Evolutionary conservation across 2,329 filamentous ascomycete genomes (phyloP).

Genomic region (Fusarium aywerte): DNA sequence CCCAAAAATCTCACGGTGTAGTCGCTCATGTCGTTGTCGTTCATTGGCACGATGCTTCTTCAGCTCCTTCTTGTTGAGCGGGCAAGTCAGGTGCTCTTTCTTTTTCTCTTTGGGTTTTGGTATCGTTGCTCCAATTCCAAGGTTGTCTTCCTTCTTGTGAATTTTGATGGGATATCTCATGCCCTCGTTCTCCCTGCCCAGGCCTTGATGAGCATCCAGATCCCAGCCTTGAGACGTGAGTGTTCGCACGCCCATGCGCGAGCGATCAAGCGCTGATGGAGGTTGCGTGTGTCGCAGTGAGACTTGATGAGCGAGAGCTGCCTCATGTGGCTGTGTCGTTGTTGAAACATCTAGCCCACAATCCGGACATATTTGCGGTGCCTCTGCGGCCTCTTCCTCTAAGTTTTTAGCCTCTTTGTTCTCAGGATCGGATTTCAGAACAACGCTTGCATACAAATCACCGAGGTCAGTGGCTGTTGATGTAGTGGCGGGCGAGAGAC

Average conservation of each 20-base stretch:
- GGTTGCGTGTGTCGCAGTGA: slow-evolving; percentile 75
- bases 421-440: slow-evolving; percentile 57
- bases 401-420: slow-evolving; percentile 1
- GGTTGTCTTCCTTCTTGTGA: slow-evolving; percentile 75
- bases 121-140: slow-evolving; percentile 73
- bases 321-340: slow-evolving; percentile 60
- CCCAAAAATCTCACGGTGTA: slow-evolving; percentile 78
- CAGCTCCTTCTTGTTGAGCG: slow-evolving; percentile 76
- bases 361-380: slow-evolving; percentile 47
- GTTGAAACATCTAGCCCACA: slow-evolving; percentile 52
- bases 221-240: slow-evolving; percentile 78
- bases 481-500: slow-evolving; percentile 32
- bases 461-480: slow-evolving; percentile 48
- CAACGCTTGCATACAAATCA: slow-evolving; percentile 74
- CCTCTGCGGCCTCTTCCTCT: slow-evolving; percentile 37
- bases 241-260: slow-evolving; percentile 74
- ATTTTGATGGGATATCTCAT: slow-evolving; percentile 80
- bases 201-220: slow-evolving; percentile 74
- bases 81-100: slow-evolving; percentile 58
- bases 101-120: slow-evolving; percentile 56
- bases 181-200: slow-evolving; percentile 78
- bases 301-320: slow-evolving; percentile 76
- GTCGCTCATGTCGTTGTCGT: slow-evolving; percentile 68
- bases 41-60: slow-evolving; percentile 70
- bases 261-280: slow-evolving; percentile 76